Conservation (phyloP, 2,329 filamentous ascomycete species). For the Trichoderma sp. region DNA sequence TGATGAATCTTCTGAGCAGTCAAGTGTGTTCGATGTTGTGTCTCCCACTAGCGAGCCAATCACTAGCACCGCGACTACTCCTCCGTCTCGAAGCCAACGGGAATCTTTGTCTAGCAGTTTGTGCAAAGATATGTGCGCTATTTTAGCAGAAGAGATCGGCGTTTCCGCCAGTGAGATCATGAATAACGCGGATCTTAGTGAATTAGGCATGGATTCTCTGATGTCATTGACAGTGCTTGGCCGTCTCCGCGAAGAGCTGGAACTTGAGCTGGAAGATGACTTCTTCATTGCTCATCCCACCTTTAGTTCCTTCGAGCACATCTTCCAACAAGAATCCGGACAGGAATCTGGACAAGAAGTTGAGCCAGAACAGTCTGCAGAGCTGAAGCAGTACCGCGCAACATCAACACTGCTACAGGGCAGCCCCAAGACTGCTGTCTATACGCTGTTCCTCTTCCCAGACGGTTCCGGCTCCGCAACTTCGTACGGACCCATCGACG, state of each 20-base stretch:
- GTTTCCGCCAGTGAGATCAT: constrained; percentile 14
- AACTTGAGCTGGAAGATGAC: constrained; percentile 51
- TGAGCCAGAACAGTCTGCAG: not conserved
- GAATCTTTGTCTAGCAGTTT: not conserved
- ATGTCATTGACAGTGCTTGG: constrained; percentile 56
- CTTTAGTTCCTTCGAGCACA: constrained; percentile 50
- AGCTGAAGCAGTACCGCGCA: constrained; percentile 13
- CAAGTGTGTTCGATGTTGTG: not conserved
- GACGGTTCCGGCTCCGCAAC: constrained; percentile 60
- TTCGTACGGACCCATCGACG: constrained; percentile 49
- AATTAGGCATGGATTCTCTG: constrained; percentile 58
- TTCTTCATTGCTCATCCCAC: constrained; percentile 52
- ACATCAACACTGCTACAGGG: constrained; percentile 11
- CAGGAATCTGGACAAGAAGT: not conserved
- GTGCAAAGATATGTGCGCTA: not conserved
- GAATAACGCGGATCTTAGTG: constrained; percentile 49
- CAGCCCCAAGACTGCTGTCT: constrained; percentile 6
- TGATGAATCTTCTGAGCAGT: not conserved
- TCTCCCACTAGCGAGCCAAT: not conserved
- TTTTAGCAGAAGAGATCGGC: constrained; percentile 20
- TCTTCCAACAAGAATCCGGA: not conserved
- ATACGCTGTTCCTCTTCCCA: constrained; percentile 35
- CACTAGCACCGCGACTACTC: not conserved
- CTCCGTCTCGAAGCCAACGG: not conserved
- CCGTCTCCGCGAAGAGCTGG: constrained; percentile 54